These are phyloP conservation scores for Fusarium mangiferae DNA, from an alignment of 2,329 filamentous ascomycete species.

Conservation along the genomic window DNA sequence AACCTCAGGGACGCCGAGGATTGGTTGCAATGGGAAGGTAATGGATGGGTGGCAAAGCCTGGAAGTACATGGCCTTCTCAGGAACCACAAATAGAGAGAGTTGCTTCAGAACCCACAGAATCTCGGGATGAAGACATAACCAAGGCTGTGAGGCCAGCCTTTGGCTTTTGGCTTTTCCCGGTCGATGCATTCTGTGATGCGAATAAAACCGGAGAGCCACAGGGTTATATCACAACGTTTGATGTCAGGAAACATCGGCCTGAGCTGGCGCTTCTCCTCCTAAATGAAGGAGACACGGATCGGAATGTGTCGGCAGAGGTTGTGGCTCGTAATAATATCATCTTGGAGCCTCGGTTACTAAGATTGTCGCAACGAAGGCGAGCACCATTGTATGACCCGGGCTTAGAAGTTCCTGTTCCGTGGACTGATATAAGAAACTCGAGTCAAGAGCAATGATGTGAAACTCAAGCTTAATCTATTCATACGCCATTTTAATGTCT, in stretches of 20 bases:
- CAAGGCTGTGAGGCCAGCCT: neutral
- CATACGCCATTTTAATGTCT: neutral
- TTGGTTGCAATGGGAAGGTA: neutral
- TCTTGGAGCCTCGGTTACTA: fast-evolving
- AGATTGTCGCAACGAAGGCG: no score
- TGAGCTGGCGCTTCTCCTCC: neutral
- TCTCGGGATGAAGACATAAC: neutral
- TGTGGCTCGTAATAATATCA: fast-evolving
- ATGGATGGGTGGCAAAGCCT: neutral
- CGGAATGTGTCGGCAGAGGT: neutral
- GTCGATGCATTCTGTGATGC: neutral
- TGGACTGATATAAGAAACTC: no score
- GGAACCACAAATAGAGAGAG: fast-evolving
- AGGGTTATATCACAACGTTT: neutral
- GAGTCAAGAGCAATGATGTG: no score
- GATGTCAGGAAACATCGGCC: neutral
- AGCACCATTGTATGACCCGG: no score
- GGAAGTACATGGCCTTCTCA: neutral
- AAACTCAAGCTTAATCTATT: neutral
- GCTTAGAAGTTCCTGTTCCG: no score
- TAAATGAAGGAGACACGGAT: neutral
- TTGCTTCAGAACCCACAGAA: neutral
- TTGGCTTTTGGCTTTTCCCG: neutral
- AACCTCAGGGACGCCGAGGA: neutral
- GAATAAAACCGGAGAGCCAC: neutral